Evolutionary conservation across 2,329 filamentous ascomycete genomes (phyloP).

Genomic region (Colletotrichum navitas): DNA sequence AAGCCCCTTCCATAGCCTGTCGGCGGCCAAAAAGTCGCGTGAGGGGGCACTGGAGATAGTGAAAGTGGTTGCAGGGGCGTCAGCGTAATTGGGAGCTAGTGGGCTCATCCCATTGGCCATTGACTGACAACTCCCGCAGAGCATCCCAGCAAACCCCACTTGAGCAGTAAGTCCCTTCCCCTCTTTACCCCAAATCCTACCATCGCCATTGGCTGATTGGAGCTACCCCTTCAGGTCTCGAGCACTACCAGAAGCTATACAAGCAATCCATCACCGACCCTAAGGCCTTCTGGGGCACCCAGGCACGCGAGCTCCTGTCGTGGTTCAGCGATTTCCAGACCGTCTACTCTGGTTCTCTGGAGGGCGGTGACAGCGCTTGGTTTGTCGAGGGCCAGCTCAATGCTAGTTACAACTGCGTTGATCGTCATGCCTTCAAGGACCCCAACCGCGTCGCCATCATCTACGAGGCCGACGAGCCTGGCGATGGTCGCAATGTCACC

Average conservation of each 20-base stretch:
- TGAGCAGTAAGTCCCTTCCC: conserved; percentile 65
- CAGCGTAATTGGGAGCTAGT: conserved; percentile 20
- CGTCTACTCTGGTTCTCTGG: conserved; percentile 81
- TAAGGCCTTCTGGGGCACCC: conserved; percentile 87
- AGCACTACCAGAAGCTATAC: conserved; percentile 77
- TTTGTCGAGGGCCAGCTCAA: conserved; percentile 95
- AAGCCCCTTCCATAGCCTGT: conserved; percentile 20
- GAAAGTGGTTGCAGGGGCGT: conserved; percentile 21
- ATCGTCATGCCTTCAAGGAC: conserved; percentile 95
- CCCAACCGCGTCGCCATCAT: conserved; percentile 96
- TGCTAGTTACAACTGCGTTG: conserved; percentile 96
- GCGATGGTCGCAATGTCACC: conserved; percentile 88
- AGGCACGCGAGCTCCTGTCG: conserved; percentile 88
- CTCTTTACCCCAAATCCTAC: conserved; percentile 40
- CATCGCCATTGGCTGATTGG: conserved; percentile 37
- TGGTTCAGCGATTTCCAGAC: conserved; percentile 96
- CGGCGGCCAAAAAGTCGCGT: conserved; percentile 39
- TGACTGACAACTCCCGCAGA: conserved; percentile 61
- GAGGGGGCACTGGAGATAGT: conserved; percentile 39
- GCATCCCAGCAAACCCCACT: conserved; percentile 77
- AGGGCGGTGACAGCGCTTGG: conserved; percentile 89
- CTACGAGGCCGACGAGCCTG: conserved; percentile 95
- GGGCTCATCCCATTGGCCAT: conserved; percentile 31
- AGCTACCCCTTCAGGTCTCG: conserved; percentile 61
- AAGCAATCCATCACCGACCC: conserved; percentile 91